phyloP scores from a whole-genome alignment of 2,329 filamentous ascomycete species.

The Aspergillus tubingensis region DNA sequence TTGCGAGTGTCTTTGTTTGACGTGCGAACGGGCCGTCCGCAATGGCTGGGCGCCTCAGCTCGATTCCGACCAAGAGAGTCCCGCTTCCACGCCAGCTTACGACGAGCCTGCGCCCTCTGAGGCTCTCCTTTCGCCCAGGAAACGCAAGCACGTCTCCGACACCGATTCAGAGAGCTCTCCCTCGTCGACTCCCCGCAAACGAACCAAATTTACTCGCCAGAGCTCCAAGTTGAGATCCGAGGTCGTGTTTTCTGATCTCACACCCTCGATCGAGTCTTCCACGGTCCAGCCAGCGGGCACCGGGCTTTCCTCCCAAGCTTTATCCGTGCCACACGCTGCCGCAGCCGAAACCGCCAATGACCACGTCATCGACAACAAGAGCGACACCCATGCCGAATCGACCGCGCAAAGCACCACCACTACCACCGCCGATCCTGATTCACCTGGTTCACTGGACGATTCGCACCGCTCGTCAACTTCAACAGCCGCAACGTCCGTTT shows the following conservation, averaged over 20 bases:
- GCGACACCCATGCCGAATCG: constrained; percentile 10
- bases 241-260: constrained; percentile 35
- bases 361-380: background rate
- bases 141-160: constrained; percentile 32
- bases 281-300: constrained; percentile 12
- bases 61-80: constrained; percentile 39
- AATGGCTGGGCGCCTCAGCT: constrained; percentile 76
- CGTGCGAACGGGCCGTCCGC: constrained; percentile 71
- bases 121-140: constrained; percentile 24
- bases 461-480: constrained; percentile 38
- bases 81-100: constrained; percentile 34
- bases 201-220: constrained; percentile 36
- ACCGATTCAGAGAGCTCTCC: constrained; percentile 29
- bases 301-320: background rate
- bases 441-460: constrained; percentile 31
- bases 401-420: constrained; percentile 14
- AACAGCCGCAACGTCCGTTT: constrained; percentile 41
- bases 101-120: constrained; percentile 27
- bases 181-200: constrained; percentile 35
- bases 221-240: constrained; percentile 41
- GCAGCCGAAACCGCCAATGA: background rate
- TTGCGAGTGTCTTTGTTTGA: constrained; percentile 88
- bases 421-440: constrained; percentile 26
- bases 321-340: background rate
- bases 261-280: constrained; percentile 25